These are phyloP conservation scores for Circinella minor DNA, from an alignment of 371 early-diverging fungal genomes.

Conservation along the genomic window DNA sequence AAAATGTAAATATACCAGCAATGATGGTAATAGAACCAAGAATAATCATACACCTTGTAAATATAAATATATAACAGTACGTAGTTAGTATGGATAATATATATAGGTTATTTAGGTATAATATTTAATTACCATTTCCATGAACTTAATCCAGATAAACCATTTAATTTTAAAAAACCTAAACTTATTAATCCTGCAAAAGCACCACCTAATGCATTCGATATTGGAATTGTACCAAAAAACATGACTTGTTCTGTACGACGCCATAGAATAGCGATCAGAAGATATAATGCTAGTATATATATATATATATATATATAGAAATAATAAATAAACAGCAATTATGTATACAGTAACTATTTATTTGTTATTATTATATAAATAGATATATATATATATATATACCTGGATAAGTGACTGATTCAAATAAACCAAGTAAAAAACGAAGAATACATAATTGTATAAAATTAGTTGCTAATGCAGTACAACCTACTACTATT, in stretches of 20 bases:
- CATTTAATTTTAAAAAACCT: constrained; percentile 31
- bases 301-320: too few relatives aligned
- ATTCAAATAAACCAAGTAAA: constrained; percentile 36
- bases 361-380: too few relatives aligned
- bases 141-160: constrained; percentile 24
- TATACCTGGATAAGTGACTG: constrained; percentile 16
- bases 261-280: constrained; percentile 37
- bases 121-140: constrained; percentile 35
- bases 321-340: too few relatives aligned
- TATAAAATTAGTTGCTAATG: constrained; percentile 32
- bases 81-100: too few relatives aligned
- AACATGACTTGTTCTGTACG: constrained; percentile 36
- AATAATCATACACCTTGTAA: constrained; percentile 38
- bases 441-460: constrained; percentile 35
- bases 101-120: constrained; percentile 1
- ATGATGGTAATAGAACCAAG: constrained; percentile 27
- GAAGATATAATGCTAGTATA: background rate
- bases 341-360: too few relatives aligned
- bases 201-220: constrained; percentile 27
- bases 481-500: constrained; percentile 25
- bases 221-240: constrained; percentile 35
- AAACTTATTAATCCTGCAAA: constrained; percentile 19
- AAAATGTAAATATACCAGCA: constrained; percentile 29
- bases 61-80: too few relatives aligned
- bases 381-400: background rate